Base-by-base conservation (phyloP, 805 yeast genomes). In the Candida sakaeoensis region DNA sequence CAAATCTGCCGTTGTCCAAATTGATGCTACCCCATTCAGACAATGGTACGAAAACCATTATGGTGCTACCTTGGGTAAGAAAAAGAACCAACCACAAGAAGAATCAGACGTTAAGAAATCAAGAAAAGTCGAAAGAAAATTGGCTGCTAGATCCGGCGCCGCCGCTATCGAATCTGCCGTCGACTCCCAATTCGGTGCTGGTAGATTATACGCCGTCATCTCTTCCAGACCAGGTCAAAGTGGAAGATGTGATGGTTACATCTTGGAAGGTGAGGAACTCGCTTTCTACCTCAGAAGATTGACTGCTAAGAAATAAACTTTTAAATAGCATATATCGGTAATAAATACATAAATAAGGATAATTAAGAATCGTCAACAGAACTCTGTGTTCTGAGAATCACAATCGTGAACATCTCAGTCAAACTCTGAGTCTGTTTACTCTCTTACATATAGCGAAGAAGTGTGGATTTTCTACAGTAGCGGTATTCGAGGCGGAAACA, bases 181-280 rank as follows among this genome's bases (percentile, higher is more conserved):
- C 61, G 91, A 88, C 68, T 68, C 91, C 65, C 99, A 93, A 81
- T 93, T 93, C 85, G 83, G 84, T 74, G 89, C 98, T 61, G 99
- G 99, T 82, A 90, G 91, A 79, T 85, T 93, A 66, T 93, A 93
- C 82, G 99, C 99, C 74, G 80, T 79, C 73, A 88, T 93, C 71
- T 89, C 99, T 57, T 93, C 99, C 46, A 89, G 99, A 83, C 99
- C 99, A 74, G 99, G 99, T 76, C 99, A 93, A 83, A 85, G 95
- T 58, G 99, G 99, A 77, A 95, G 99, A 81, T 84, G 89, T 79
- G 99, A 93, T 74, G 99, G 99, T 78, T 93, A 93, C 95, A 85
- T 93, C 78, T 86, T 93, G 74, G 99, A 93, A 82, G 99, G 99
- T 79, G 99, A 93, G 74, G 99, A 93, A 80, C 88, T 93, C 76